Evolutionary conservation across 108 stramenopile species (phyloP).

Genomic region (Nitzschia sp.): DNA sequence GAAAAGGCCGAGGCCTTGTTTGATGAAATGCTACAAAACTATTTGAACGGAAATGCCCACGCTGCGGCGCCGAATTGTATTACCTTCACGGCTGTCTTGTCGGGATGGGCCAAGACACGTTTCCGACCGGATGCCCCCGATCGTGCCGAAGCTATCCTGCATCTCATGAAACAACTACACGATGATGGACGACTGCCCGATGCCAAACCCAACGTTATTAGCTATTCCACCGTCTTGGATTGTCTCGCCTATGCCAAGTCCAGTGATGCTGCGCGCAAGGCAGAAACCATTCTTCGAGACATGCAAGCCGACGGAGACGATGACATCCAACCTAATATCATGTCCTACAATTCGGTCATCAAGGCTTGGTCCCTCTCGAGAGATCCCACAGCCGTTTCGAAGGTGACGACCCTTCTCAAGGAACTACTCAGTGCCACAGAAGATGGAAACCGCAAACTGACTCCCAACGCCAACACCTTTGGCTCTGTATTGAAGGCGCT

Average conservation of each 20-base stretch:
- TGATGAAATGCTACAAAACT: slow-evolving; percentile 30
- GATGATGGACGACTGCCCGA: slow-evolving; percentile 11
- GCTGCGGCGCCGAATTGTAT: slow-evolving; percentile 42
- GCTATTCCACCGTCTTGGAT: slow-evolving; percentile 35
- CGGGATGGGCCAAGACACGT: slow-evolving; percentile 47
- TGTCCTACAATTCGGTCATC: slow-evolving; percentile 42
- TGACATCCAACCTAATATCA: slow-evolving; percentile 35
- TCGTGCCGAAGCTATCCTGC: slow-evolving; percentile 26
- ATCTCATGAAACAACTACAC: slow-evolving; percentile 29
- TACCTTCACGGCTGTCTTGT: slow-evolving; percentile 56
- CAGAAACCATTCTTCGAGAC: slow-evolving; percentile 52
- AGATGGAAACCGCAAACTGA: slow-evolving; percentile 16
- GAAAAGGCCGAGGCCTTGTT: slow-evolving; percentile 46
- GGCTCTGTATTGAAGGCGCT: slow-evolving; percentile 27
- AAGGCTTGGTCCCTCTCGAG: slow-evolving; percentile 36
- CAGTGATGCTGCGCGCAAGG: slow-evolving; percentile 34
- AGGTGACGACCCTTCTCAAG: slow-evolving; percentile 22
- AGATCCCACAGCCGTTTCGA: slow-evolving; percentile 21
- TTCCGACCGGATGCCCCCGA: slow-evolving; percentile 33
- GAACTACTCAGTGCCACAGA: slow-evolving; percentile 19
- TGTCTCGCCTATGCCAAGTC: slow-evolving; percentile 34
- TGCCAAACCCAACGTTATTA: slow-evolving; percentile 39
- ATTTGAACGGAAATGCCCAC: background rate
- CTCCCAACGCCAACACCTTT: slow-evolving; percentile 35
- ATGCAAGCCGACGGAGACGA: slow-evolving; percentile 58